Percentiles rank a stretch among this genome's conserved stretches.
These are phyloP conservation scores for Ophiostoma sp. DNA, from an alignment of 2,329 filamentous ascomycete genomes.

Conservation along the genomic window DNA sequence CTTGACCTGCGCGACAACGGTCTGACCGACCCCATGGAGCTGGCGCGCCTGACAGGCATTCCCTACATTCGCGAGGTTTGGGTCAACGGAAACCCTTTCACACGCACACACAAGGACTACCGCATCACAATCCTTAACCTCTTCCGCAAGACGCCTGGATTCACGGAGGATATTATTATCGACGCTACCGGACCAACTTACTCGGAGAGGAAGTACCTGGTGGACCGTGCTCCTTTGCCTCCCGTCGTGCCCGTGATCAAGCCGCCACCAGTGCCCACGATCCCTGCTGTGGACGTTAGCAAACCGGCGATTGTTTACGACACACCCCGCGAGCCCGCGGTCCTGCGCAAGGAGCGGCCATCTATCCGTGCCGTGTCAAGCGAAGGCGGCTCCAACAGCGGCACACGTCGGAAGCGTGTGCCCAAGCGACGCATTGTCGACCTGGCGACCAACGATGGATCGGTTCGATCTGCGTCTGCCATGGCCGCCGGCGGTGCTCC, in stretches of 20 bases:
- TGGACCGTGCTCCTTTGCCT: conserved; percentile 73
- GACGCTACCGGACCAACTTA: conserved; percentile 80
- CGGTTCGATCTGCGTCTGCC: conserved; percentile 20
- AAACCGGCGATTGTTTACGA: conserved; percentile 59
- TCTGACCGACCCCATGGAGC: conserved; percentile 82
- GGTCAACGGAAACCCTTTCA: conserved; percentile 87
- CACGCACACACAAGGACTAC: conserved; percentile 77
- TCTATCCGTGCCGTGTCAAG: conserved; percentile 49
- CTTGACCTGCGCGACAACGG: conserved; percentile 88
- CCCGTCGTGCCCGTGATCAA: conserved; percentile 73
- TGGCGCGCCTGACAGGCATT: conserved; percentile 82
- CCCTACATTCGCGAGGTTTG: conserved; percentile 90
- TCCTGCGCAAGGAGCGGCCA: conserved; percentile 57
- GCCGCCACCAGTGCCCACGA: conserved; percentile 53
- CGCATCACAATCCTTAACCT: conserved; percentile 91
- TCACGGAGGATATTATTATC: conserved; percentile 83
- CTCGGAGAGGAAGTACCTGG: conserved; percentile 74
- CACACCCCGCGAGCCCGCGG: conserved; percentile 43
- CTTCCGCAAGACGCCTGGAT: conserved; percentile 84
- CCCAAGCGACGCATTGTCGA: conserved; percentile 61
- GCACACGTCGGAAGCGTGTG: conserved; percentile 55
- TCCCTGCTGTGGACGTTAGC: conserved; percentile 59
- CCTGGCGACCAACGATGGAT: conserved; percentile 49
- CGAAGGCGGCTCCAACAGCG: conserved; percentile 50
- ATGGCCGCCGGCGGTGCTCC: neutral